Percentiles rank a stretch among this genome's conserved stretches.
Conservation (phyloP, 768 basidiomycete species). For the Termitomyces sp. region DNA sequence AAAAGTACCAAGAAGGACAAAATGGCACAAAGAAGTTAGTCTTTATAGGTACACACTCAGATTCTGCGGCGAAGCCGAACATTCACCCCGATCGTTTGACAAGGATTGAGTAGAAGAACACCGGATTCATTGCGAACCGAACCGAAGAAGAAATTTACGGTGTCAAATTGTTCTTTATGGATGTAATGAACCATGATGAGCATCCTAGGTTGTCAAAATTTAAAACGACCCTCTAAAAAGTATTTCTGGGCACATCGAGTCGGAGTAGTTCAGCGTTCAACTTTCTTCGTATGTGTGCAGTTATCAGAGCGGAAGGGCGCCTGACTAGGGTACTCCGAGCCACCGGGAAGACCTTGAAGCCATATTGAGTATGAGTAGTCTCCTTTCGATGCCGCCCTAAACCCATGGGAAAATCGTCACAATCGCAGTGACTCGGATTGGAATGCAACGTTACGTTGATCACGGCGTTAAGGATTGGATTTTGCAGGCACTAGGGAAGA, state of each 20-base stretch:
- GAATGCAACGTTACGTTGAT: no score
- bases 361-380: no score
- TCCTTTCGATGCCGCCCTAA: no score
- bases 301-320: not conserved
- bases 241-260: no score
- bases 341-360: no score
- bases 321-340: not conserved
- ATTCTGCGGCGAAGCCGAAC: not conserved
- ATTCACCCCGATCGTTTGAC: not conserved
- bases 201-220: not conserved
- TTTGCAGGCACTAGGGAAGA: not conserved
- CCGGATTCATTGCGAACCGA: slow-evolving; percentile 1
- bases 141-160: slow-evolving; percentile 2
- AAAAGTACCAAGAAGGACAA: not conserved
- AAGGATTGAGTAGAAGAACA: not conserved
- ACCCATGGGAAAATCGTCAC: not conserved
- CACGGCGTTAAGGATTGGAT: not conserved
- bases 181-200: not conserved
- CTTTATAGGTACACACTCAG: slow-evolving; percentile 8
- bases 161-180: not conserved
- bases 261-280: not conserved
- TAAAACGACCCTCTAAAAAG: no score
- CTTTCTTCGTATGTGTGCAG: not conserved
- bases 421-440: not conserved
- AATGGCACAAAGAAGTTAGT: not conserved